phyloP scores from a whole-genome alignment of 176 grass and related monocot genomes.

The Zea mays region DNA sequence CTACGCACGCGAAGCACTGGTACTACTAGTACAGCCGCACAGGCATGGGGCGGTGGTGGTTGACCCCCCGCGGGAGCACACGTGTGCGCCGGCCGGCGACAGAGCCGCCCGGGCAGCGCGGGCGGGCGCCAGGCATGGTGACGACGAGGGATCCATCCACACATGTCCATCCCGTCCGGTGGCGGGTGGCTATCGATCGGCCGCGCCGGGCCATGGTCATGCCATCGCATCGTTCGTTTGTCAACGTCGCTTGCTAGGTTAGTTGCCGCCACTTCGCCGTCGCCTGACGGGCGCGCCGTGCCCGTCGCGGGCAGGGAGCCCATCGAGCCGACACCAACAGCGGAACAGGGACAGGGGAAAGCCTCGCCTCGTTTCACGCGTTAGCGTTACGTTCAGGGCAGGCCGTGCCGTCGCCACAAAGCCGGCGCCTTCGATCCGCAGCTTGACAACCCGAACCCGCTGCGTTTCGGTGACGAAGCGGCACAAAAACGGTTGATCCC shows the following conservation, averaged over 20 bases:
- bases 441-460: background rate
- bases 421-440: background rate
- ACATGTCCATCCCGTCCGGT: background rate
- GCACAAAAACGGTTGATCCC: background rate
- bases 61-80: slow-evolving; percentile 26
- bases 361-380: background rate
- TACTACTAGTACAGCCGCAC: background rate
- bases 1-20: background rate
- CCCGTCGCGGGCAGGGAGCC: background rate
- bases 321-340: background rate
- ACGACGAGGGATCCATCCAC: background rate
- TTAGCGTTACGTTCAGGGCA: background rate
- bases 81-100: background rate
- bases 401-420: background rate
- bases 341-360: background rate
- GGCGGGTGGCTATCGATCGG: slow-evolving; percentile 11
- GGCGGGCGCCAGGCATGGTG: background rate
- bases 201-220: background rate
- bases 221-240: slow-evolving; percentile 27
- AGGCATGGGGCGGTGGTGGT: background rate
- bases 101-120: background rate
- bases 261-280: slow-evolving; percentile 5
- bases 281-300: slow-evolving; percentile 4
- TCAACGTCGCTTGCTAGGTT: slow-evolving; percentile 10
- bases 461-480: background rate